Evolutionary conservation across 2,329 filamentous ascomycete genomes (phyloP).

Genomic region (Coniochaeta prunicola): DNA sequence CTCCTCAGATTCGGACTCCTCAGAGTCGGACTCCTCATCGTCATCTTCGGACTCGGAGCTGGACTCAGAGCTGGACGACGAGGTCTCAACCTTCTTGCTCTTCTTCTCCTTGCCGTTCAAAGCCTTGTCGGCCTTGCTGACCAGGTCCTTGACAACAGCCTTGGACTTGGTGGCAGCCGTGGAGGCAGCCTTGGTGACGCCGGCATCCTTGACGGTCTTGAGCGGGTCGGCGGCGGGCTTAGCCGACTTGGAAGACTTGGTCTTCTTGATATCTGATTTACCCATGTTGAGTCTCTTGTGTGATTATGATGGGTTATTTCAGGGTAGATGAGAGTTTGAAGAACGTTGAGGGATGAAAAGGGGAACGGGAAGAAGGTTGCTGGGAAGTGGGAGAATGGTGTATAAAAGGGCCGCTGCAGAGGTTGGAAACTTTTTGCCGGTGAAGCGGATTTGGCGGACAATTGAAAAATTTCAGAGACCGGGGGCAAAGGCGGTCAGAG

Average conservation of each 20-base stretch:
- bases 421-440: neutral
- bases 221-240: conserved; percentile 12
- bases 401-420: neutral
- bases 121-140: conserved; percentile 39
- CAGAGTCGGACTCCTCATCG: conserved; percentile 23
- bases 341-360: neutral
- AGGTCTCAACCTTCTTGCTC: conserved; percentile 33
- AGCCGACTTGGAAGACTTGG: conserved; percentile 21
- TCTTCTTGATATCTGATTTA: conserved; percentile 58
- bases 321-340: neutral
- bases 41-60: conserved; percentile 11
- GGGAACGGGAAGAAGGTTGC: neutral
- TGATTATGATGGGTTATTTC: conserved; percentile 2
- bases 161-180: conserved; percentile 61
- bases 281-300: conserved; percentile 39
- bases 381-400: neutral
- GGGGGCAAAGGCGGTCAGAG: neutral
- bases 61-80: conserved; percentile 15
- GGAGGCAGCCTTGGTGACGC: conserved; percentile 61
- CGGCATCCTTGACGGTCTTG: conserved; percentile 33
- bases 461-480: neutral
- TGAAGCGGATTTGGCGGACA: neutral
- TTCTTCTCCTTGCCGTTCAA: conserved; percentile 30
- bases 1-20: conserved; percentile 18
- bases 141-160: conserved; percentile 54